Base-by-base conservation (phyloP, 208 protist species). In the Baffinella frigidus region DNA sequence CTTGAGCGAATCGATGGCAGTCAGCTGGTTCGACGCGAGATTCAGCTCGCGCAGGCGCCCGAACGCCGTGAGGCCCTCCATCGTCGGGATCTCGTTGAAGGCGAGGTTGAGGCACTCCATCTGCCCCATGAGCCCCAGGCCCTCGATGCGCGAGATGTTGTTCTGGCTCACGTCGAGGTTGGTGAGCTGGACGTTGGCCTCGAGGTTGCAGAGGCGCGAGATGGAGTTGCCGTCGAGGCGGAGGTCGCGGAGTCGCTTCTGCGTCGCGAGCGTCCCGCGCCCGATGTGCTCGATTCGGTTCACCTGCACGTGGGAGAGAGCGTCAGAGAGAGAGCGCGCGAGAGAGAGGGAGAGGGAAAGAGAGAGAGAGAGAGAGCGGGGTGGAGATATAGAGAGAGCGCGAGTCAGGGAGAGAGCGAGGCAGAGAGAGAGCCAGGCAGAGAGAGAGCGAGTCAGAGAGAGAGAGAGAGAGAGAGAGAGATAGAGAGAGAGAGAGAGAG, bases 141-240 rank as follows among this genome's bases (percentile, higher is more conserved):
- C 83, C 41, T 90, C 44, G 41, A 90, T 71, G 14, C 30, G 36
- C 14, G 44, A 45, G 7, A 90, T 14, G 2, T 72, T 20, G 43
- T 90, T 90, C 36, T 89, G 45, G 30, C 30, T 45, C 11, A 51
- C 83, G n/a, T 90, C 83, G 41, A 90, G 30, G 1, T 17, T 0
- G 4, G 44, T 64, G 30, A 90, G 4, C 14, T 10, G 20, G 10
- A 10, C 83, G 36, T 44, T 44, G 20, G 1, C 33, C 24, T 90
- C 83, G n/a, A 90, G 45, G 62, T 74, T 10, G 14, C n/a, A n/a
- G 7, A 77, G 45, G 27, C 17, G 36, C 38, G 27, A 4, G 62
- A 90, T 17, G 17, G 20, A 36, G 83, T 90, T 90, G 5, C 83
- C 83, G 61, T 90, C 83, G 41, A 90, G 17, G 11, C 83, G 64